Percentiles rank a stretch among this genome's conserved stretches.
phyloP scores from a whole-genome alignment of 1,139 yeast species.

The Hemisphaericaspora xylofermentans region DNA sequence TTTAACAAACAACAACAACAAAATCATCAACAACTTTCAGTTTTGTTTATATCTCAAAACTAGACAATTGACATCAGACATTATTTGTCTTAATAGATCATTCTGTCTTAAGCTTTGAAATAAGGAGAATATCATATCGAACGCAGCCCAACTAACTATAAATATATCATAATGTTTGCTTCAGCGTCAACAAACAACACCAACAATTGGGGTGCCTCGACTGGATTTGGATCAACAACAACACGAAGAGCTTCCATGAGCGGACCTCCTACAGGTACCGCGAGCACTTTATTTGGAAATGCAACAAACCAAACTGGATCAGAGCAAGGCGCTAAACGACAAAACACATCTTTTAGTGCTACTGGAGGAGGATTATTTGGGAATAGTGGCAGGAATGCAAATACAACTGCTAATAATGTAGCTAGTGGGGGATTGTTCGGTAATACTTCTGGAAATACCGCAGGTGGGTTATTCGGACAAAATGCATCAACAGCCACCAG shows the following conservation, averaged over 20 bases:
- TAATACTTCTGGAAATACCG: slow-evolving; percentile 7
- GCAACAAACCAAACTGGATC: slow-evolving; percentile 13
- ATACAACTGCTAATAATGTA: slow-evolving; percentile 6
- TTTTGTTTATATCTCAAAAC: too few relatives aligned
- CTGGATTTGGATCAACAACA: slow-evolving; percentile 21
- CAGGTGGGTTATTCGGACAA: slow-evolving; percentile 21
- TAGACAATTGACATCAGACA: neutral
- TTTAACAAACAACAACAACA: neutral
- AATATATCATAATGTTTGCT: slow-evolving; percentile 6
- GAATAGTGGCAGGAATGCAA: slow-evolving; percentile 10
- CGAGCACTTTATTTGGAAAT: slow-evolving; percentile 19
- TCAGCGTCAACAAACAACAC: slow-evolving; percentile 9
- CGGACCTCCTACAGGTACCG: slow-evolving; percentile 9
- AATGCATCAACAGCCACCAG: slow-evolving; percentile 7
- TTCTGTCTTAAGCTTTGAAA: too few relatives aligned
- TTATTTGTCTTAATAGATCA: too few relatives aligned
- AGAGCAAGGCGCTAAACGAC: slow-evolving; percentile 19
- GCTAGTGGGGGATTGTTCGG: slow-evolving; percentile 15
- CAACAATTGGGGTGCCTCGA: slow-evolving; percentile 26
- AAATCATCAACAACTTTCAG: too few relatives aligned
- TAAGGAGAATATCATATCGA: too few relatives aligned
- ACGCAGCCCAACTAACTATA: neutral
- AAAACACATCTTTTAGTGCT: slow-evolving; percentile 4
- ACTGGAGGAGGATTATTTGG: slow-evolving; percentile 24
- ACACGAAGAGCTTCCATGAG: slow-evolving; percentile 19